phyloP scores from a whole-genome alignment of 768 basidiomycete genomes.

The Russula brevipes region DNA sequence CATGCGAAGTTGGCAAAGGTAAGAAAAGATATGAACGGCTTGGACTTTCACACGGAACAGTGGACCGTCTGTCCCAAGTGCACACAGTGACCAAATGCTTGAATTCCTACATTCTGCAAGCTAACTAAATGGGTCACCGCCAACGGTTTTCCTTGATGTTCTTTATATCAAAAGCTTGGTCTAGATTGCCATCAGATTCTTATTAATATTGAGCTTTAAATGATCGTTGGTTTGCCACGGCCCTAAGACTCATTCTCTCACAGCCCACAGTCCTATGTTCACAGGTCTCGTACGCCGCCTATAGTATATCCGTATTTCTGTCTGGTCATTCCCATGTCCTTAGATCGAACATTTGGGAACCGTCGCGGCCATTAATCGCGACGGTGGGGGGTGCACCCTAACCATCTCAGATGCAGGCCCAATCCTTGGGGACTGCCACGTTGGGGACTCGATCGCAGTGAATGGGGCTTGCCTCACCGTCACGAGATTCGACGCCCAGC shows the following conservation, averaged over 20 bases:
- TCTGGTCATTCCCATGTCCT: conserved; percentile 8
- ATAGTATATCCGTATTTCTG: conserved; percentile 1
- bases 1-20: background rate
- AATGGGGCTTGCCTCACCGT: conserved; percentile 83
- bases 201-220: too few relatives aligned
- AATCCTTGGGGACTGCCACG: conserved; percentile 81
- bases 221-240: too few relatives aligned
- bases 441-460: conserved; percentile 93
- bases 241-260: background rate
- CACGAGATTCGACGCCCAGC: conserved; percentile 64
- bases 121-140: too few relatives aligned
- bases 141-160: too few relatives aligned
- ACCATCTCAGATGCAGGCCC: conserved; percentile 64
- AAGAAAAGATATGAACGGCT: background rate
- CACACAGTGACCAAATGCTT: too few relatives aligned
- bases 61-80: too few relatives aligned
- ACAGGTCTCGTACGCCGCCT: conserved; percentile 61
- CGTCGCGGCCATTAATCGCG: conserved; percentile 57
- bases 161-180: too few relatives aligned
- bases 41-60: too few relatives aligned
- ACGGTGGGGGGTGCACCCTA: conserved; percentile 75
- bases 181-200: too few relatives aligned
- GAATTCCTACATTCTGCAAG: too few relatives aligned
- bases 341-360: conserved; percentile 90
- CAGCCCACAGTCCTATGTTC: conserved; percentile 48